Evolutionary conservation across 164 flowering plant genomes (phyloP), one percentile per base, ranked within the genome.

Genomic region (Tetracentron sinense): DNA sequence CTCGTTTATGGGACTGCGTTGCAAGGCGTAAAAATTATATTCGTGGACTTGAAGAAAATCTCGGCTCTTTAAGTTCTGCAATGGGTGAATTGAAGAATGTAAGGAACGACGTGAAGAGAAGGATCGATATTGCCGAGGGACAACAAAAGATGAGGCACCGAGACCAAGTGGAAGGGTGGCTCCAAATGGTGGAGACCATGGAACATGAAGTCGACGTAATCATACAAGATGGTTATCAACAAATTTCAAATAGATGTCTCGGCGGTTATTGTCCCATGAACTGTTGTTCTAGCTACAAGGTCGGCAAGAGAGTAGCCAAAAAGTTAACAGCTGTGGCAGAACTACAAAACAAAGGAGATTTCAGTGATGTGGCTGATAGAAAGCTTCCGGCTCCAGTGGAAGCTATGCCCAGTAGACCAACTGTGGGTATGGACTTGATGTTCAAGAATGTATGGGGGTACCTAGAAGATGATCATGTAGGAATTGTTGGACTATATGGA

Each of bases 91-190:
- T 38, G 44, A 38, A 38, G 11, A 16, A 35, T 12, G 1, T 35
- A 4, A 57, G 17, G 0, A 30, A 33, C 22, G 60, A 57, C 12
- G 29, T 57, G 1, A 3, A 16, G 14, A 4, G 44, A 38, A 38
- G 8, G 1, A 16, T 38, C 8, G 8, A 38, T 8, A 12, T 10
- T 4, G 15, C 2, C 8, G 44, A 38, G 14, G 44, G 14, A 10
- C n/a, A n/a, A n/a, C n/a, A n/a, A 30, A 19, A 30, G 20, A 56
- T 30, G 60, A 20, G 7, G 14, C 31, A 11, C 19, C 0, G 26
- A 27, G 17, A 44, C 14, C 62, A 58, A 26, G 50, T 58, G 17
- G 30, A 58, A 1, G 31, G 31, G 12, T 58, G 62, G 62, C 11
- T 58, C 4, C 16, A 3, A 44, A 42, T 50, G 31, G 50, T 16